Evolutionary conservation across 106 monocot species (phyloP), one percentile per base, ranked within the genome.

Genomic region (Narthecium ossifragum): DNA sequence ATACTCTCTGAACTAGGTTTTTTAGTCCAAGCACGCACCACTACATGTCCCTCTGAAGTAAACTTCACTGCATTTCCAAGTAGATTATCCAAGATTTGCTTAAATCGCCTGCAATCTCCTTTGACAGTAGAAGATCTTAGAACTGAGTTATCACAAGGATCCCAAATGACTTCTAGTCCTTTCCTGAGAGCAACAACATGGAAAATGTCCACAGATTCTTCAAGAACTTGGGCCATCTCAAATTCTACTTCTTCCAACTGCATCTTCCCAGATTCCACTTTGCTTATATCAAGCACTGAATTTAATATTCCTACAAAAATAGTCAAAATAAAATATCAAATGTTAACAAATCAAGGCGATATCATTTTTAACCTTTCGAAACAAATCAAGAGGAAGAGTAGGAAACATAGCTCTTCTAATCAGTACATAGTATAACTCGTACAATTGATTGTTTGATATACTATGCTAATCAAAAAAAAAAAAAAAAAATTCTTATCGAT

Each of bases 261-360:
- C 79, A 88, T 87, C 71, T 87, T 98, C 31, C 98, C 98, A 17
- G 84, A 82, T 61, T 91, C 98, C 23, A 98, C 71, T 73, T 91
- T 98, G 22, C 87, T 88, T 21, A 53, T 82, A 62, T 98, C 91
- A 28, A 98, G 86, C 24, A 98, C 71, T 27, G 87, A 79, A 59
- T 98, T 98, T 50, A 98, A 33, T 64, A 98, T 98, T 24, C 66
- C 89, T 90, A 26, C 31, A 49, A 58, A 55, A 56, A 25, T 10
- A 25, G 8, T 21, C 0, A 64, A 72, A 43, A 22, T 31, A 26
- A 25, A 43, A 1, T 14, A 34, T 39, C 39, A 43, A 43, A 43
- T 1, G 10, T 43, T 4, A 43, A 43, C 3, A 43, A 43, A 43
- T 17, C 11, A 43, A 43, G 2, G 11, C 10, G 0, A 4, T 18